Evolutionary conservation across 805 yeast species (phyloP).

Genomic region (Myxozyma lipomycoides): DNA sequence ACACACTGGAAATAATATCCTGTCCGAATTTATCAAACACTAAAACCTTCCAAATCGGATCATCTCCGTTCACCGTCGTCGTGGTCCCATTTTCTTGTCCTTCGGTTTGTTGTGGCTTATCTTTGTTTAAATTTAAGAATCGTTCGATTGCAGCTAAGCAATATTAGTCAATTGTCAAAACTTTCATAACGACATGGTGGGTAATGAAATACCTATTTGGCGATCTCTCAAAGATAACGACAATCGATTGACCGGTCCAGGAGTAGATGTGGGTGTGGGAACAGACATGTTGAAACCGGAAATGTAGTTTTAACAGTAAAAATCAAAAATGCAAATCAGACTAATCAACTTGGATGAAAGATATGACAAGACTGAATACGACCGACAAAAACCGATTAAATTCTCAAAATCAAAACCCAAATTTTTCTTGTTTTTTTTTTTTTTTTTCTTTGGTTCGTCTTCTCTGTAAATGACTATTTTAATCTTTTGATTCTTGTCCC

Average conservation of each 20-base stretch:
- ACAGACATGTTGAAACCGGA: conserved; percentile 8
- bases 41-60: conserved; percentile 85
- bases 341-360: neutral
- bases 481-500: no score
- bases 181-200: no score
- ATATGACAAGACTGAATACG: no score
- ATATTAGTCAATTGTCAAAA: no score
- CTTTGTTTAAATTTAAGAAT: conserved; percentile 78
- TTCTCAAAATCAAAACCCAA: neutral
- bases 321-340: neutral
- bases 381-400: no score
- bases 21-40: conserved; percentile 78
- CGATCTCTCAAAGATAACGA: conserved; percentile 24
- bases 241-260: conserved; percentile 4
- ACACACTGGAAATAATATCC: conserved; percentile 81
- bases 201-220: conserved; percentile 22
- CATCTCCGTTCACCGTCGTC: conserved; percentile 47
- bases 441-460: neutral
- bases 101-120: conserved; percentile 35
- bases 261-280: conserved; percentile 5
- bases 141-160: conserved; percentile 63
- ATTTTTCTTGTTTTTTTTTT: no score
- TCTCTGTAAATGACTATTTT: no score
- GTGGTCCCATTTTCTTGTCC: conserved; percentile 5
- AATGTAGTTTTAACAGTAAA: neutral